Evolutionary conservation across 495 filamentous ascomycete species (phyloP).

Genomic region (Penicillium nucicola): DNA sequence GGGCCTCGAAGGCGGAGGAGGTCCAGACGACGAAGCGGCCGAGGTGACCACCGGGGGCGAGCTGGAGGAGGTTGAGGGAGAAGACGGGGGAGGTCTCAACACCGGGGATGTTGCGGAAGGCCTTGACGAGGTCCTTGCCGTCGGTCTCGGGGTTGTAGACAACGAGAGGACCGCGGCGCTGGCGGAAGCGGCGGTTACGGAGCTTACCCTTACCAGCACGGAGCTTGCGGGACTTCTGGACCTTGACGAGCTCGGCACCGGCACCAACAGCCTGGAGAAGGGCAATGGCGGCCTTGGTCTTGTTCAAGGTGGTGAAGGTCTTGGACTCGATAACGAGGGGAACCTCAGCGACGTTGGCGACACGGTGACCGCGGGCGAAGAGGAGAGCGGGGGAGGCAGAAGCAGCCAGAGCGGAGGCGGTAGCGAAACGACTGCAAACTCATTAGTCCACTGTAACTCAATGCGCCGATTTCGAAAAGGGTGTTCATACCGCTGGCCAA

Average conservation of each 20-base stretch:
- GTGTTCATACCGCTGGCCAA: constrained; percentile 77
- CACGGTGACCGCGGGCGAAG: constrained; percentile 93
- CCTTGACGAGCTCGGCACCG: constrained; percentile 86
- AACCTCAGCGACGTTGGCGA: constrained; percentile 89
- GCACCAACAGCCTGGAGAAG: constrained; percentile 90
- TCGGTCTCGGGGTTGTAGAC: constrained; percentile 93
- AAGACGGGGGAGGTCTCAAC: constrained; percentile 96
- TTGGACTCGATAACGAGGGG: constrained; percentile 91
- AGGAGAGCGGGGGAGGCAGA: constrained; percentile 92
- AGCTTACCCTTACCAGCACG: constrained; percentile 98
- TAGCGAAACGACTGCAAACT: constrained; percentile 80
- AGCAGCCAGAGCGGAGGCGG: constrained; percentile 92
- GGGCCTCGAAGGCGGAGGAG: constrained; percentile 90
- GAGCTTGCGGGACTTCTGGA: constrained; percentile 87
- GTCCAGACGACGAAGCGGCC: constrained; percentile 99
- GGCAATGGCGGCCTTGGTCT: constrained; percentile 82
- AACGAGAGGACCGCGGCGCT: constrained; percentile 94
- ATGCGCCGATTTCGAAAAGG: not conserved
- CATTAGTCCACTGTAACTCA: constrained; percentile 15
- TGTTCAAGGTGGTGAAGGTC: constrained; percentile 77
- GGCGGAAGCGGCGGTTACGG: constrained; percentile 87
- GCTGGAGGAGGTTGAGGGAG: constrained; percentile 96
- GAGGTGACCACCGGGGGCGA: constrained; percentile 97
- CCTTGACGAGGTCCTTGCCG: constrained; percentile 83
- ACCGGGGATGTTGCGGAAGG: constrained; percentile 97